These are phyloP conservation scores for Prosopis cineraria DNA, from an alignment of 306 rosid species.

Conservation along the genomic window DNA sequence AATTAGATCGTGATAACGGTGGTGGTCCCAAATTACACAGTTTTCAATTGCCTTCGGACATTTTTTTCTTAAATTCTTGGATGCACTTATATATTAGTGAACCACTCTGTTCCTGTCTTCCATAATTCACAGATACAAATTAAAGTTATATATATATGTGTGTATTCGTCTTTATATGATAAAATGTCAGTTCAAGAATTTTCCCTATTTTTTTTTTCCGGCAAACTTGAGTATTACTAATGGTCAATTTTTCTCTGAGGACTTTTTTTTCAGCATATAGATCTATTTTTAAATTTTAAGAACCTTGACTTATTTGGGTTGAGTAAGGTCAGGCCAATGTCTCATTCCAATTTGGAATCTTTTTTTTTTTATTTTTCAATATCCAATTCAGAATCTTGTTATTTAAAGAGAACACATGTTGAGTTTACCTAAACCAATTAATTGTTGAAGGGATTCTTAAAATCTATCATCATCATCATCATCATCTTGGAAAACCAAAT, in stretches of 20 bases:
- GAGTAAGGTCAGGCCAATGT: too few species aligned
- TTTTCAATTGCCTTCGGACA: not conserved
- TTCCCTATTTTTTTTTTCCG: too few species aligned
- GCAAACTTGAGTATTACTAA: not conserved
- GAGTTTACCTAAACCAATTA: not conserved
- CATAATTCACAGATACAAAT: not conserved
- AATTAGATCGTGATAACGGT: constrained; percentile 13
- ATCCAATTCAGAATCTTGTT: too few species aligned
- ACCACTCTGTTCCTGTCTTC: not conserved
- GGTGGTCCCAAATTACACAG: constrained; percentile 44
- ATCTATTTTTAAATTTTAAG: too few species aligned
- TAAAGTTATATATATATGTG: not conserved
- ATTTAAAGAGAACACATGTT: too few species aligned
- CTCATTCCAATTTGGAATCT: too few species aligned
- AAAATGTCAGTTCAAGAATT: not conserved
- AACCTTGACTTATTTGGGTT: too few species aligned
- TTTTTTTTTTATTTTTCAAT: too few species aligned
- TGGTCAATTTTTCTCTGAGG: not conserved
- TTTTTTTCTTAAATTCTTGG: not conserved
- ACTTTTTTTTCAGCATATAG: too few species aligned
- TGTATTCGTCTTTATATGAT: not conserved
- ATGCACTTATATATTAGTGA: not conserved
- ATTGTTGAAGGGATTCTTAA: too few species aligned
- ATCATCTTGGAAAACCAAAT: not conserved
- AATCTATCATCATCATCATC: too few species aligned